These are phyloP conservation scores for Metschnikowia colocasiae DNA, from an alignment of 805 yeast genomes.

Conservation along the genomic window DNA sequence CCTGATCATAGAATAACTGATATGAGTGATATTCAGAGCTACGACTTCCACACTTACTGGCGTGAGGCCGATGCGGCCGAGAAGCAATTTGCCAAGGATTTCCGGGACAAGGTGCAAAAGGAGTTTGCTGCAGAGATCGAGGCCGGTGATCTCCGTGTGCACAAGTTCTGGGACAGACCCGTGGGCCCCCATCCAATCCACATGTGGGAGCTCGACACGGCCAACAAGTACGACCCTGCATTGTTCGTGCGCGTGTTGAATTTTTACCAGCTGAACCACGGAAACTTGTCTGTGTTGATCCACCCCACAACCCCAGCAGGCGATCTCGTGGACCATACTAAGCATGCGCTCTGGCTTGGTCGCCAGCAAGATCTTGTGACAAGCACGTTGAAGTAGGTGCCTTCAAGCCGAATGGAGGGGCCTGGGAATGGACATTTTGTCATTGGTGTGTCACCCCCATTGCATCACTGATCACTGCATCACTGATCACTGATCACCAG, in stretches of 20 bases:
- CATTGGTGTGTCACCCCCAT: too few relatives aligned
- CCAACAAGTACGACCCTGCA: conserved; percentile 31
- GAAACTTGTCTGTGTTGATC: conserved; percentile 47
- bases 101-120: conserved; percentile 37
- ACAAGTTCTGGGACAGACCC: conserved; percentile 44
- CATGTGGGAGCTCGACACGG: conserved; percentile 56
- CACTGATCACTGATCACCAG: too few relatives aligned
- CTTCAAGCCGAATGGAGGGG: too few relatives aligned
- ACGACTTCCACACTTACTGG: conserved; percentile 58
- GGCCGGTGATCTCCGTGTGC: conserved; percentile 39
- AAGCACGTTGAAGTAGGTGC: background rate
- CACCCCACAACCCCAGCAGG: conserved; percentile 48
- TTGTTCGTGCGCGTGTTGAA: conserved; percentile 44
- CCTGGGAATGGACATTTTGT: too few relatives aligned
- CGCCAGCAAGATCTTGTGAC: conserved; percentile 27
- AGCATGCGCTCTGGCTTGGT: conserved; percentile 57
- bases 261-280: conserved; percentile 53
- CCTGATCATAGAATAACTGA: too few relatives aligned
- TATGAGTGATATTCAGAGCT: conserved; percentile 20
- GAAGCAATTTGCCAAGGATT: conserved; percentile 29
- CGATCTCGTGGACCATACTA: conserved; percentile 48
- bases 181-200: conserved; percentile 58
- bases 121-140: conserved; percentile 43
- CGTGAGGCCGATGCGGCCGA: conserved; percentile 32
- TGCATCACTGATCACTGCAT: too few relatives aligned